These are phyloP conservation scores for Zygoascus bituminiphila DNA, from an alignment of 805 yeast species.

Conservation along the genomic window DNA sequence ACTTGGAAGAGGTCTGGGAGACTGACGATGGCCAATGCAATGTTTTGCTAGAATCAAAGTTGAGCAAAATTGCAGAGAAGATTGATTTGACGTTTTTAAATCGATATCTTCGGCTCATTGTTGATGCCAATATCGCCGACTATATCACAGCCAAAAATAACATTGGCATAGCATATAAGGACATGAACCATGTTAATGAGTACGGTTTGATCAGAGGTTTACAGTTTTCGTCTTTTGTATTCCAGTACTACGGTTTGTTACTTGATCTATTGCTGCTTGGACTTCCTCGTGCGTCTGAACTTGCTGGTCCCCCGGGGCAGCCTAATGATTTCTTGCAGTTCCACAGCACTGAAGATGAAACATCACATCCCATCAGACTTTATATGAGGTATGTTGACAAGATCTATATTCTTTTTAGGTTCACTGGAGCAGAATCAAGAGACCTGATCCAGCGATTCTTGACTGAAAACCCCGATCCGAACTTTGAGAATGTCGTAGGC, in stretches of 20 bases:
- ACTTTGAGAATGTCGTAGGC: conserved; percentile 76
- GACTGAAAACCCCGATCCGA: conserved; percentile 86
- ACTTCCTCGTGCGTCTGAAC: conserved; percentile 71
- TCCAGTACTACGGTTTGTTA: conserved; percentile 82
- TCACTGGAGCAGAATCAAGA: conserved; percentile 62
- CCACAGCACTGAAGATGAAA: conserved; percentile 48
- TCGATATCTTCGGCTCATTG: conserved; percentile 65
- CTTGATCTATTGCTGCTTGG: conserved; percentile 80
- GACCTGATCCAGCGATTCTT: conserved; percentile 69
- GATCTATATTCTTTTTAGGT: conserved; percentile 70
- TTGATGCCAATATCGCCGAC: conserved; percentile 90
- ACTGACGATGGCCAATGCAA: conserved; percentile 63
- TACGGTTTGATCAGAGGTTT: conserved; percentile 83
- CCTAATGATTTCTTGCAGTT: conserved; percentile 80
- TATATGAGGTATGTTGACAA: conserved; percentile 81
- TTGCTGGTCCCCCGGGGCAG: conserved; percentile 66
- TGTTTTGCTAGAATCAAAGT: conserved; percentile 72
- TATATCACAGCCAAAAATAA: conserved; percentile 88
- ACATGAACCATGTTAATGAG: conserved; percentile 89
- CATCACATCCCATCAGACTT: conserved; percentile 63
- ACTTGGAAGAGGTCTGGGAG: conserved; percentile 72
- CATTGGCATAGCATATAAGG: conserved; percentile 73
- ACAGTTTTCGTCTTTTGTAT: conserved; percentile 82
- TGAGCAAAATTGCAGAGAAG: conserved; percentile 70
- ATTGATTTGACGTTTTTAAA: conserved; percentile 83